A percentile compares a stretch with the other conserved stretches of the same genome.
These are phyloP conservation scores for Chamaecyparis obtusa DNA, from an alignment of 75 land plant genomes.

Conservation along the genomic window DNA sequence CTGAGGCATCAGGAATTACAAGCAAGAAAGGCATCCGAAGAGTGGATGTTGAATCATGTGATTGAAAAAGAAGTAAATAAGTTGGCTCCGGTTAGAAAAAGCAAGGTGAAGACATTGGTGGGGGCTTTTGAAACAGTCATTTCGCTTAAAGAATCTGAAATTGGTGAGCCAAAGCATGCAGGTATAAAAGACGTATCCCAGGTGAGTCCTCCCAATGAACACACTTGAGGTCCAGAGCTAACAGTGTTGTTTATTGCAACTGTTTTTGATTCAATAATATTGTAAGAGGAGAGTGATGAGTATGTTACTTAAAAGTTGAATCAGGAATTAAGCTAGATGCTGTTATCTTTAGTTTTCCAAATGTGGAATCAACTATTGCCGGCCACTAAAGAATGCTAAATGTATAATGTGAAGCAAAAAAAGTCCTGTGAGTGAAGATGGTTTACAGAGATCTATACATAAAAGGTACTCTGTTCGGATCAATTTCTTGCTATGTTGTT, in stretches of 20 bases:
- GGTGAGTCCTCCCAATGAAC: background rate
- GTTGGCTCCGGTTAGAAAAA: conserved; percentile 67
- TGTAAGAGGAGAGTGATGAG: background rate
- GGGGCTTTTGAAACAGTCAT: conserved; percentile 89
- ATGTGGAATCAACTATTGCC: background rate
- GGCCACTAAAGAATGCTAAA: background rate
- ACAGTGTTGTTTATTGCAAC: background rate
- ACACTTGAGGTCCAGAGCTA: background rate
- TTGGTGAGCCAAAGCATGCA: background rate
- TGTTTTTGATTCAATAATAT: background rate
- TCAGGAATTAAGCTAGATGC: background rate
- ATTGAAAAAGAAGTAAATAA: conserved; percentile 79
- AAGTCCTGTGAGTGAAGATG: background rate
- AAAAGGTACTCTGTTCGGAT: background rate
- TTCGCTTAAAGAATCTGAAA: conserved; percentile 53
- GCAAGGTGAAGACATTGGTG: conserved; percentile 82
- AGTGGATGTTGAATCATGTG: conserved; percentile 59
- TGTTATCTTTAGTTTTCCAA: background rate
- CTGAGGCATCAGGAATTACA: conserved; percentile 64
- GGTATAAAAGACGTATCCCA: background rate
- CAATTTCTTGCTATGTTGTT: background rate
- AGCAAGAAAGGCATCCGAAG: conserved; percentile 57
- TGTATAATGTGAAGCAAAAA: background rate
- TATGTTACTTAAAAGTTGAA: background rate
- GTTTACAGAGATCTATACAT: background rate